Base-by-base conservation (phyloP, 345 rosid species). In the Cardamine chenopodiifolia region DNA sequence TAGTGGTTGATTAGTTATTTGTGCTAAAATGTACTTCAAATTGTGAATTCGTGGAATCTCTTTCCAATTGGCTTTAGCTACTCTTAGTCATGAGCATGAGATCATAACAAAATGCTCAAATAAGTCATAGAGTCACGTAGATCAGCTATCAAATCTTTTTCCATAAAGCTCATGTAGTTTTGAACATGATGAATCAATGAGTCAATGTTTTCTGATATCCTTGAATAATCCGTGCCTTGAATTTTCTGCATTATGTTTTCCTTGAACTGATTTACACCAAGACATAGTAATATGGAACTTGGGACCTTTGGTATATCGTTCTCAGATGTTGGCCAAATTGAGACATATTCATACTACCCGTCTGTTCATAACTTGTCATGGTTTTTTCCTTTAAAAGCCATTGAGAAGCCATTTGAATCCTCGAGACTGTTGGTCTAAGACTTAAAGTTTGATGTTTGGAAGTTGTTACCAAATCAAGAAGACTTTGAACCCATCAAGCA, bases 391-490 rank as follows among this genome's bases (percentile, higher is more conserved):
- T n/a, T n/a, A n/a, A n/a, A n/a, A n/a, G n/a, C n/a, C n/a, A n/a
- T n/a, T n/a, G n/a, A n/a, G n/a, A n/a, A n/a, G n/a, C n/a, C n/a
- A n/a, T n/a, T n/a, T n/a, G n/a, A n/a, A n/a, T n/a, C n/a, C n/a
- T n/a, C n/a, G n/a, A n/a, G n/a, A n/a, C n/a, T n/a, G 23, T 53
- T 42, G 49, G 17, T 69, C 25, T 66, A 67, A 49, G 17, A 40
- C 59, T 2, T 44, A 37, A 9, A n/a, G 15, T 19, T 48, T 28
- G 23, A 18, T 49, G 54, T 74, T 49, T 7, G 19, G 12, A 58
- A 65, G 29, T 65, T 55, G 22, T 56, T 22, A 63, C 32, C 40
- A 8, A 35, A 17, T 48, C 14, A 66, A 22, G 10, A 55, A 34
- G 1, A 55, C 20, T 11, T 34, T 32, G 50, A 34, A 34, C 44